Evolutionary conservation across 768 basidiomycete genomes (phyloP), one percentile per base, ranked within the genome.

Genomic region (Chalciporus pseudorubinellus): DNA sequence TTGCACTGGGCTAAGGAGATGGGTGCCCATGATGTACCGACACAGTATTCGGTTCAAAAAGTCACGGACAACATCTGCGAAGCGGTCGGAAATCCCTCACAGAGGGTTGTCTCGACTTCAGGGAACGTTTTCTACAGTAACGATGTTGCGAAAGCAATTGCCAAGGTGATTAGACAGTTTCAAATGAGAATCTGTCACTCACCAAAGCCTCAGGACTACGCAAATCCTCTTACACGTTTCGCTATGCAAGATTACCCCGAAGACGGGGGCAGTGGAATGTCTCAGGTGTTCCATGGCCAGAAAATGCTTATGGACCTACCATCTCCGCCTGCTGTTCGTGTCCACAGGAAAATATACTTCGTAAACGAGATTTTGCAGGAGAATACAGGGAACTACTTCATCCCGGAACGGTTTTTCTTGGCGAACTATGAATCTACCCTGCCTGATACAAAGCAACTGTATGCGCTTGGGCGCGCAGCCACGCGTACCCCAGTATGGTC

Each of bases 101-200:
- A n/a, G n/a, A n/a, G n/a, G n/a, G n/a, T n/a, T n/a, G n/a, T n/a
- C n/a, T n/a, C n/a, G n/a, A n/a, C n/a, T n/a, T 62, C 56, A 0
- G 68, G 65, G 4, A 68, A 54, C 29, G 46, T 72, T 2, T 68
- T 70, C 38, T 71, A 70, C 34, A 26, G 67, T 0, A 71, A 66
- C n/a, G 26, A 40, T 3, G 22, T 65, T 10, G 20, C 16, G 1
- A 56, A 60, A 3, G 55, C 41, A 0, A 52, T 70, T 36, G 56
- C 58, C 0, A 59, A 52, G 59, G 64, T 67, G 43, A 26, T 46
- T 49, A 24, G 7, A 14, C n/a, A n/a, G n/a, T n/a, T n/a, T n/a
- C n/a, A n/a, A n/a, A n/a, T n/a, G n/a, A n/a, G n/a, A n/a, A n/a
- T n/a, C n/a, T n/a, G n/a, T n/a, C n/a, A n/a, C n/a, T n/a, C n/a